Evolutionary conservation across 441 rosid species (phyloP).

Genomic region (Macaranga tanarius): DNA sequence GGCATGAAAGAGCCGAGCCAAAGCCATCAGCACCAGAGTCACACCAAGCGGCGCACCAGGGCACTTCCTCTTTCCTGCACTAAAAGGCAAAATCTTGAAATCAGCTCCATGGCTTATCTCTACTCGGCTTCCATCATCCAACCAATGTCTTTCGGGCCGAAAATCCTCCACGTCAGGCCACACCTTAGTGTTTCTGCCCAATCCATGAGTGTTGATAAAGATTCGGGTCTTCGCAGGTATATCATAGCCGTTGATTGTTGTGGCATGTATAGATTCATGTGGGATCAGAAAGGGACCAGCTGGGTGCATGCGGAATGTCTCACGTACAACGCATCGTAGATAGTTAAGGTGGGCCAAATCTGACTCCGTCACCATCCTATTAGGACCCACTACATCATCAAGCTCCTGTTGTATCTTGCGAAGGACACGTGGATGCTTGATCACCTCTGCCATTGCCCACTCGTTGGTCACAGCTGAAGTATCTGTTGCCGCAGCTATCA

Average conservation of each 20-base stretch:
- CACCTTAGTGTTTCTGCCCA: slow-evolving; percentile 67
- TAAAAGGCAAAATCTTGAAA: slow-evolving; percentile 82
- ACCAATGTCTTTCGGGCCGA: slow-evolving; percentile 77
- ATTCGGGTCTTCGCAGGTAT: slow-evolving; percentile 84
- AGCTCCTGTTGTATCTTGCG: slow-evolving; percentile 69
- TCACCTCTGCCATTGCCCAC: slow-evolving; percentile 96
- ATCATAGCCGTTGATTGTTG: slow-evolving; percentile 65
- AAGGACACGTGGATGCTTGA: slow-evolving; percentile 71
- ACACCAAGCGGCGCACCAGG: slow-evolving; percentile 92
- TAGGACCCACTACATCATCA: slow-evolving; percentile 54
- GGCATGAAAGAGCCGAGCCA: slow-evolving; percentile 83
- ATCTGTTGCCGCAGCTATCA: slow-evolving; percentile 95
- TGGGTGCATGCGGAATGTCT: slow-evolving; percentile 90
- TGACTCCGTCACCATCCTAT: slow-evolving; percentile 64
- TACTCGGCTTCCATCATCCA: slow-evolving; percentile 54
- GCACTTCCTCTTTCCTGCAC: slow-evolving; percentile 87
- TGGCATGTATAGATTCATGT: slow-evolving; percentile 66
- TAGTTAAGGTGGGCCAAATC: slow-evolving; percentile 69
- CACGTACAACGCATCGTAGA: slow-evolving; percentile 85
- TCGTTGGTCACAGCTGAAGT: slow-evolving; percentile 94
- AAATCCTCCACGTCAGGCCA: slow-evolving; percentile 73
- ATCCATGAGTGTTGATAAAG: slow-evolving; percentile 84
- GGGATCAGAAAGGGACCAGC: slow-evolving; percentile 92
- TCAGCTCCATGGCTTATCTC: slow-evolving; percentile 92
- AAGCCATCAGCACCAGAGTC: slow-evolving; percentile 73